A percentile compares a stretch with the other conserved stretches of the same genome.
Conservation (phyloP, 768 basidiomycete genomes). For the Krasilnikovozyma curviuscula region DNA sequence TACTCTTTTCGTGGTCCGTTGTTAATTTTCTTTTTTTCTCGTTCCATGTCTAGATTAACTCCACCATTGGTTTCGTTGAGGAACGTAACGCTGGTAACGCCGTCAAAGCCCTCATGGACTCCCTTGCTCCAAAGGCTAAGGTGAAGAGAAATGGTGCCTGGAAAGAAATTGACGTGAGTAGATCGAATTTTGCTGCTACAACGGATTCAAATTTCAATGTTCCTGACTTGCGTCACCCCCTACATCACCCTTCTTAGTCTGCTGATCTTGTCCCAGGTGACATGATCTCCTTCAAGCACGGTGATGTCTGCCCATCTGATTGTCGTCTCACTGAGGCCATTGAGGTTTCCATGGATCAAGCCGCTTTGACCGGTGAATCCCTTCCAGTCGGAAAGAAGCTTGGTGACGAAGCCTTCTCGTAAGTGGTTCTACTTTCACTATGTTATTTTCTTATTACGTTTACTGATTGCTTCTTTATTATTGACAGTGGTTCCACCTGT, state of each 20-base stretch:
- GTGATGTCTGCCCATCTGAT: slow-evolving; percentile 93
- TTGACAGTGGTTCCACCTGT: slow-evolving; percentile 71
- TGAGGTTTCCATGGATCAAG: slow-evolving; percentile 97
- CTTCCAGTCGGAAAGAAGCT: slow-evolving; percentile 79
- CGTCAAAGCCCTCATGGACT: slow-evolving; percentile 98
- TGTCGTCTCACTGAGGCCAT: slow-evolving; percentile 90
- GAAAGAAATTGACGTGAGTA: slow-evolving; percentile 54
- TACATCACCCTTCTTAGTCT: slow-evolving; percentile 28
- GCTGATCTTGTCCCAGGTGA: slow-evolving; percentile 81
- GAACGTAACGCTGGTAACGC: slow-evolving; percentile 94
- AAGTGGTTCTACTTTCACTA: slow-evolving; percentile 27
- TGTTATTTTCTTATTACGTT: slow-evolving; percentile 1
- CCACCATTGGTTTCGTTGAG: slow-evolving; percentile 93
- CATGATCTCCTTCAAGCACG: slow-evolving; percentile 94
- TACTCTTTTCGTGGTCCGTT: not conserved
- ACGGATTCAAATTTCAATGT: not conserved
- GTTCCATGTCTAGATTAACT: slow-evolving; percentile 42
- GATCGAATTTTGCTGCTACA: not conserved
- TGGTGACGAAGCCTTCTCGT: slow-evolving; percentile 97
- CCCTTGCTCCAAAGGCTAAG: slow-evolving; percentile 91
- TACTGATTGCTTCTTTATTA: not conserved
- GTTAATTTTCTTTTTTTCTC: not conserved
- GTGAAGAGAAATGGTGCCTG: slow-evolving; percentile 70
- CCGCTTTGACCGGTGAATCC: slow-evolving; percentile 92
- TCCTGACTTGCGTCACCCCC: not conserved